phyloP scores from a whole-genome alignment of 257 asterid species.

The Forsythia viridissima region DNA sequence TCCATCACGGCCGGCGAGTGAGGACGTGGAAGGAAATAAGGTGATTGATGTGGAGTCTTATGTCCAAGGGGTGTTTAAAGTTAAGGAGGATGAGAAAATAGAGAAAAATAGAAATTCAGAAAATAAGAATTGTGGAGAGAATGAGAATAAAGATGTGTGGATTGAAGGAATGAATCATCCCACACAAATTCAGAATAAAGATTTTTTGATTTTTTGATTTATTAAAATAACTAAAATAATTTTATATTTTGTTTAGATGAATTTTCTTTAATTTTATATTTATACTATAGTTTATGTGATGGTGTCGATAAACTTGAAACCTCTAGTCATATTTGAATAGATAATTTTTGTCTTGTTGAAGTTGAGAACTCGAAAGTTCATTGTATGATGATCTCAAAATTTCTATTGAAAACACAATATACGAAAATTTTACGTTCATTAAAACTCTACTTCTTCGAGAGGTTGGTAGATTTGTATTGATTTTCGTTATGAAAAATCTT shows the following conservation, averaged over 20 bases:
- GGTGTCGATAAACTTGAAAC: too few relatives aligned
- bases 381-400: too few relatives aligned
- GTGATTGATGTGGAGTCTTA: slow-evolving; percentile 73
- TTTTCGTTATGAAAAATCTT: too few relatives aligned
- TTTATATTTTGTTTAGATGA: too few relatives aligned
- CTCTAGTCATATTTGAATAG: too few relatives aligned
- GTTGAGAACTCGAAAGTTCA: too few relatives aligned
- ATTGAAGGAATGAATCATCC: slow-evolving; percentile 30
- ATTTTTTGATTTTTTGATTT: slow-evolving; percentile 52
- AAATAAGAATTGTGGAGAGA: not conserved
- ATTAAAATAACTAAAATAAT: not conserved
- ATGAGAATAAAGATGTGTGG: not conserved
- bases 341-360: too few relatives aligned
- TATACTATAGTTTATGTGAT: not conserved
- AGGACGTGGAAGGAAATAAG: slow-evolving; percentile 47
- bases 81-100: slow-evolving; percentile 22
- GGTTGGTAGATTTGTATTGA: too few relatives aligned
- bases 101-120: slow-evolving; percentile 20
- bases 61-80: slow-evolving; percentile 61
- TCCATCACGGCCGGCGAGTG: slow-evolving; percentile 48
- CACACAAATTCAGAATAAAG: slow-evolving; percentile 42
- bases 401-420: too few relatives aligned
- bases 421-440: too few relatives aligned
- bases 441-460: too few relatives aligned
- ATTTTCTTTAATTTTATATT: too few relatives aligned